Percentiles rank a stretch among this genome's conserved stretches.
Evolutionary conservation across 257 asterid species (phyloP).

Genomic region (Salvia rosmarinus): DNA sequence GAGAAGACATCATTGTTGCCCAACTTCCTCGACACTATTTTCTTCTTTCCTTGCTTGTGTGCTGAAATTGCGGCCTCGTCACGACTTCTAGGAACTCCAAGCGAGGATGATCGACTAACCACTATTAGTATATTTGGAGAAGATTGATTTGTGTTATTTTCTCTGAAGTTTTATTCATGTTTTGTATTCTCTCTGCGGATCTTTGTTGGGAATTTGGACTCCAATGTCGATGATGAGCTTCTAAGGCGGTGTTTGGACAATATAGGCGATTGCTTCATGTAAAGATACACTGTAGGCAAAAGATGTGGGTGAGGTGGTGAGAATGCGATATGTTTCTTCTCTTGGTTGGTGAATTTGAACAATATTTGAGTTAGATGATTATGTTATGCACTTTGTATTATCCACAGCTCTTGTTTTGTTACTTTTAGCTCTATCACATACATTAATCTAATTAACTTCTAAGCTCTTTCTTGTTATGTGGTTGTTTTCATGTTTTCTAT

Average conservation of each 20-base stretch:
- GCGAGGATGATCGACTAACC: constrained; percentile 89
- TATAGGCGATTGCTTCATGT: constrained; percentile 87
- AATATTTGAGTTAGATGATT: constrained; percentile 23
- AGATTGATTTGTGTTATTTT: constrained; percentile 4
- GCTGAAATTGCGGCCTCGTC: constrained; percentile 62
- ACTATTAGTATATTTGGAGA: constrained; percentile 63
- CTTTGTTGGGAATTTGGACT: constrained; percentile 90
- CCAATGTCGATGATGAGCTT: constrained; percentile 75
- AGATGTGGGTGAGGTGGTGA: constrained; percentile 80
- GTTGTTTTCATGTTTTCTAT: neutral
- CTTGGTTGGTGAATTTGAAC: constrained; percentile 12
- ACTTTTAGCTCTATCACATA: neutral
- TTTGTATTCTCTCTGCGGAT: constrained; percentile 51
- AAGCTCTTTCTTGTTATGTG: neutral
- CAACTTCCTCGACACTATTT: constrained; percentile 4
- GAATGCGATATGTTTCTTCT: constrained; percentile 14
- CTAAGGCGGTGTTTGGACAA: constrained; percentile 75
- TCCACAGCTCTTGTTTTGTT: neutral
- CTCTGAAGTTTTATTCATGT: constrained; percentile 4
- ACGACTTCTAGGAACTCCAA: constrained; percentile 74
- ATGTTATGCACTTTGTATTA: constrained; percentile 9
- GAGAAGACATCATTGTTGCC: neutral
- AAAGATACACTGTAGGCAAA: constrained; percentile 86
- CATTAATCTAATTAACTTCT: neutral
- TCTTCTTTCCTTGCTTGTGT: constrained; percentile 16